A percentile compares a stretch with the other conserved stretches of the same genome.
Evolutionary conservation across 441 rosid genomes (phyloP).

Genomic region (Pelargonium australe): DNA sequence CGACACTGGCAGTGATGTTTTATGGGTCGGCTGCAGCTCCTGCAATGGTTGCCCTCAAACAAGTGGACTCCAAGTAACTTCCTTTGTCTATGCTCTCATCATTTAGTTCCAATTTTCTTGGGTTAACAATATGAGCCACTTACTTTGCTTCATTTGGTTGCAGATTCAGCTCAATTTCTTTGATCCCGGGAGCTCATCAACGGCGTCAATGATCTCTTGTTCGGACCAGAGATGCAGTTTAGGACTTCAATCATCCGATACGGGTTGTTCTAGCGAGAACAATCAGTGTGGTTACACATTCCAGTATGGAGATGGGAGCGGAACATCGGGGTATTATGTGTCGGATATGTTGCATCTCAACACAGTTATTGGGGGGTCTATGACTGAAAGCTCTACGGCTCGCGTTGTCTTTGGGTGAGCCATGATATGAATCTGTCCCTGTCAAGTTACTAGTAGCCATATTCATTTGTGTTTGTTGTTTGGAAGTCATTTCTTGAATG

Average conservation of each 20-base stretch:
- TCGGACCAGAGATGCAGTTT: slow-evolving; percentile 54
- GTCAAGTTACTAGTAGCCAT: neutral
- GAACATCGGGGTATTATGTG: slow-evolving; percentile 65
- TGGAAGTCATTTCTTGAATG: slow-evolving; percentile 17
- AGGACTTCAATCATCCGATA: slow-evolving; percentile 35
- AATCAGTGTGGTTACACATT: slow-evolving; percentile 61
- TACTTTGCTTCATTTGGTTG: neutral
- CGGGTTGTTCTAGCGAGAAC: slow-evolving; percentile 40
- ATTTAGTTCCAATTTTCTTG: slow-evolving; percentile 11
- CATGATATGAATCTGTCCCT: neutral
- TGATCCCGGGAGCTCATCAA: slow-evolving; percentile 45
- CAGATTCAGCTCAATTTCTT: slow-evolving; percentile 61
- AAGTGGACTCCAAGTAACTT: slow-evolving; percentile 71
- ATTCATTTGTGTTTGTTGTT: slow-evolving; percentile 1
- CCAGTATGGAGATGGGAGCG: slow-evolving; percentile 68
- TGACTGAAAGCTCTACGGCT: slow-evolving; percentile 50
- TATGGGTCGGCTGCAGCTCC: slow-evolving; percentile 81
- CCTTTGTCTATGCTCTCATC: slow-evolving; percentile 3
- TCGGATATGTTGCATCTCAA: slow-evolving; percentile 51
- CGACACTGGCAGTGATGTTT: slow-evolving; percentile 94
- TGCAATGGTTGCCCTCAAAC: slow-evolving; percentile 79
- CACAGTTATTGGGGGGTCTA: slow-evolving; percentile 44
- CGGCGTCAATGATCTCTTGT: slow-evolving; percentile 48
- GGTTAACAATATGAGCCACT: slow-evolving; percentile 1
- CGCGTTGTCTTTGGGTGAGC: slow-evolving; percentile 52